Percentiles rank a stretch among this genome's conserved stretches.
Evolutionary conservation across 495 filamentous ascomycete species (phyloP).

Genomic region (Filosporella fistucella): DNA sequence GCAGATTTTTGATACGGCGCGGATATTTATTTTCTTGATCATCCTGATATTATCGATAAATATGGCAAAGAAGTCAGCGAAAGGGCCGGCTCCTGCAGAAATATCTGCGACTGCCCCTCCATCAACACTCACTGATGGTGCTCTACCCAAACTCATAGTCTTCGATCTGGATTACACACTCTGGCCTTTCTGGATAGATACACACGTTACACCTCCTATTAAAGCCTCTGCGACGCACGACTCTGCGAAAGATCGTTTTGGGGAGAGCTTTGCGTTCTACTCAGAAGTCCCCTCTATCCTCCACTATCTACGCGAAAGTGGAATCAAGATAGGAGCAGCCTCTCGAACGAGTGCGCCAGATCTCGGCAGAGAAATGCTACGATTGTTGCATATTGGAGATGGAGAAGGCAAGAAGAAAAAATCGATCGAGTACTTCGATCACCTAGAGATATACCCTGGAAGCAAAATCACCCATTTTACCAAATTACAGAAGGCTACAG

Average conservation of each 20-base stretch:
- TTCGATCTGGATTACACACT: slow-evolving; percentile 98
- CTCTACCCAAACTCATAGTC: slow-evolving; percentile 79
- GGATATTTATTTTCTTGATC: no score
- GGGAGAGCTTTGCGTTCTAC: slow-evolving; percentile 81
- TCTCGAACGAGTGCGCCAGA: slow-evolving; percentile 81
- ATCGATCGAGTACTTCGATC: slow-evolving; percentile 75
- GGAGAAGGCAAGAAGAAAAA: slow-evolving; percentile 38
- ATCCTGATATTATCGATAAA: no score
- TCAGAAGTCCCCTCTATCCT: slow-evolving; percentile 70
- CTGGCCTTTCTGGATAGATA: slow-evolving; percentile 98
- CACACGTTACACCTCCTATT: slow-evolving; percentile 79
- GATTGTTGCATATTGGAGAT: slow-evolving; percentile 60
- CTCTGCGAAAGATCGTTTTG: slow-evolving; percentile 52
- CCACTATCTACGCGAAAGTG: slow-evolving; percentile 45
- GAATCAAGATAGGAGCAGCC: slow-evolving; percentile 68
- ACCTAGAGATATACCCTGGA: slow-evolving; percentile 85
- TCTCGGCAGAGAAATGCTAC: slow-evolving; percentile 75
- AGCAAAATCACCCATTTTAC: slow-evolving; percentile 84
- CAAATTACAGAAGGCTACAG: slow-evolving; percentile 60
- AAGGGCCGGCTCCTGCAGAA: slow-evolving; percentile 1
- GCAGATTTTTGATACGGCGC: no score
- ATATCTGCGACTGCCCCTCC: slow-evolving; percentile 28
- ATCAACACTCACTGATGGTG: slow-evolving; percentile 69
- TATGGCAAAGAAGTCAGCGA: slow-evolving; percentile 21
- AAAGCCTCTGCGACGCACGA: slow-evolving; percentile 57